Conservation (phyloP, 768 basidiomycete species). For the Xanthoconium purpureum region DNA sequence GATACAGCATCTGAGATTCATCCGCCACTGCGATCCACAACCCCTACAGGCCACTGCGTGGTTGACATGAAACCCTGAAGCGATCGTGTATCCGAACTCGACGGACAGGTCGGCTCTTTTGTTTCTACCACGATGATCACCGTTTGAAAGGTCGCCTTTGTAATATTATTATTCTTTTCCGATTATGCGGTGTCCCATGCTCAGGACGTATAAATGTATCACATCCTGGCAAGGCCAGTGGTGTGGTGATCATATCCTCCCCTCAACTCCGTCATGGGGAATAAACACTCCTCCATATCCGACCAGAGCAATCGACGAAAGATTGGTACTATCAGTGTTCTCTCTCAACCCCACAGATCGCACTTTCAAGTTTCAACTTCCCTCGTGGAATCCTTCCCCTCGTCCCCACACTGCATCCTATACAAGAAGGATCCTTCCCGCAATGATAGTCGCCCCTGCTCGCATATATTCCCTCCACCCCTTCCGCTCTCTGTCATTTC, state of each 20-base stretch:
- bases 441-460: slow-evolving; percentile 5
- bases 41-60: no score
- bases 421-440: slow-evolving; percentile 28
- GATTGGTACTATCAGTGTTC: slow-evolving; percentile 2
- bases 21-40: no score
- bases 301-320: slow-evolving; percentile 3
- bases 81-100: no score
- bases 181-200: neutral
- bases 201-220: slow-evolving; percentile 18
- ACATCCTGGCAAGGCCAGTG: neutral
- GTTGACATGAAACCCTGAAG: no score
- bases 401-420: slow-evolving; percentile 41
- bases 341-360: slow-evolving; percentile 38
- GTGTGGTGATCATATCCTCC: neutral
- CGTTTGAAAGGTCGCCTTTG: no score
- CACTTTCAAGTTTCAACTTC: slow-evolving; percentile 34
- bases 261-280: slow-evolving; percentile 27
- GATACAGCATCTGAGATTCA: no score
- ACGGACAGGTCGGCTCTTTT: no score
- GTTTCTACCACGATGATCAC: no score
- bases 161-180: no score
- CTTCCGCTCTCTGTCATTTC: neutral
- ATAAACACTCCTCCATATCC: slow-evolving; percentile 24
- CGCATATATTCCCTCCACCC: neutral
- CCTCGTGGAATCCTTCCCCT: no score